Evolutionary conservation across 2,329 filamentous ascomycete genomes (phyloP), one percentile per base, ranked within the genome.

Genomic region (Diaporthe helianthi): DNA sequence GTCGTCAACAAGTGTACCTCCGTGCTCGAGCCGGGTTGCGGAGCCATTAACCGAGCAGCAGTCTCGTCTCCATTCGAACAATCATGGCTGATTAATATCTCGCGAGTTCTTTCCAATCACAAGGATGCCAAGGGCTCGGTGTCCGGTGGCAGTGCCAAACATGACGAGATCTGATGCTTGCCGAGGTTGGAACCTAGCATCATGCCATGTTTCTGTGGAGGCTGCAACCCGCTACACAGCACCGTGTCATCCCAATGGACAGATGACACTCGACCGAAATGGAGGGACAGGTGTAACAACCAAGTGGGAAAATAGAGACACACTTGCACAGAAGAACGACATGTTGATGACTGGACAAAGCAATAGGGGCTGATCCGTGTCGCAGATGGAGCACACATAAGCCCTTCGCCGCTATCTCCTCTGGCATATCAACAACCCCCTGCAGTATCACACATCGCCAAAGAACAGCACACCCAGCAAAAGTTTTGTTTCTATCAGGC

Each of bases 121-220:
- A 26, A 15, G 24, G 41, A 19, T 61, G 55, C 55, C 55, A 61
- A 61, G 55, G 24, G 38, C 38, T 61, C 55, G 55, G 55, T 17
- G 41, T 47, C 26, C 46, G 41, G 55, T 47, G 55, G 55, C 58
- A 47, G 58, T 63, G 41, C 58, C 2, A 63, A 19, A 49, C 44
- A 4, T 44, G 41, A 15, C 44, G 22, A 63, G 26, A 61, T 33
- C 41, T 60, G 58, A 63, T 61, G 41, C 41, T 61, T 47, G 7
- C 41, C 41, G n/a, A 63, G 41, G 58, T 12, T 6, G 17, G 41
- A 9, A 15, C 12, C 26, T 22, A 1, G 10, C 8, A 29, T 44
- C 36, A 41, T 46, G 55, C 24, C 55, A 60, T 22, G 38, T 17
- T 26, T 41, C 55, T 60, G 36, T 13, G 13, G 54, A 31, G 24